Evolutionary conservation across 2,329 filamentous ascomycete genomes (phyloP).

Genomic region (Talaromyces marneffei): DNA sequence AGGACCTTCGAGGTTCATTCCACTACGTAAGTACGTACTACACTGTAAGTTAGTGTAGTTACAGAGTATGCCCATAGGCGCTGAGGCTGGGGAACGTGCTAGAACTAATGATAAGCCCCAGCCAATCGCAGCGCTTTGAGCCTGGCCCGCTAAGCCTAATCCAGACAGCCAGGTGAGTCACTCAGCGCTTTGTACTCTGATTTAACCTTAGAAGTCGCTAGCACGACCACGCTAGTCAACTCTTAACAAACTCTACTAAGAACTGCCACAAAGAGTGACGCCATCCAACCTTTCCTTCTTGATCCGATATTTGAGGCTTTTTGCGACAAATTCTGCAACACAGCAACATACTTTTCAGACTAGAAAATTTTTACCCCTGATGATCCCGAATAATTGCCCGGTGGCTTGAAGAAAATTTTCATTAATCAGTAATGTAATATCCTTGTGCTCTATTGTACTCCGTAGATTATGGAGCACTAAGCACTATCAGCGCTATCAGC

Average conservation of each 20-base stretch:
- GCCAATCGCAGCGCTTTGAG: conserved; percentile 1
- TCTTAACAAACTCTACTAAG: neutral
- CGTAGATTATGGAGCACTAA: neutral
- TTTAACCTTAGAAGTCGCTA: neutral
- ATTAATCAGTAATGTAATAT: neutral
- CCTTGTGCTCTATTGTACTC: no score
- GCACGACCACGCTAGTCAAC: neutral
- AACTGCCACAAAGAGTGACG: neutral
- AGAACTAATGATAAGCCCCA: conserved; percentile 14
- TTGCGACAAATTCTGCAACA: neutral
- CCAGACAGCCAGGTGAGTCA: neutral
- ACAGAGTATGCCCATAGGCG: neutral
- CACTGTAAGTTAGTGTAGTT: no score
- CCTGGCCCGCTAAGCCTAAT: conserved; percentile 5
- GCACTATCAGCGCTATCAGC: neutral
- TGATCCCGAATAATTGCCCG: neutral
- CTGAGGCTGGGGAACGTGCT: conserved; percentile 18
- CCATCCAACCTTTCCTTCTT: conserved; percentile 1
- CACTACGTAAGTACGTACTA: no score
- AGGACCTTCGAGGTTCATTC: conserved; percentile 1
- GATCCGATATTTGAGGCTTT: conserved; percentile 3
- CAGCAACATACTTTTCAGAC: neutral
- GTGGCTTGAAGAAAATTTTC: neutral
- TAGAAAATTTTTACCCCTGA: neutral
- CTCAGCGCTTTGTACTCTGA: neutral